phyloP scores from a whole-genome alignment of 164 flowering plant genomes.

The Liquidambar formosana region DNA sequence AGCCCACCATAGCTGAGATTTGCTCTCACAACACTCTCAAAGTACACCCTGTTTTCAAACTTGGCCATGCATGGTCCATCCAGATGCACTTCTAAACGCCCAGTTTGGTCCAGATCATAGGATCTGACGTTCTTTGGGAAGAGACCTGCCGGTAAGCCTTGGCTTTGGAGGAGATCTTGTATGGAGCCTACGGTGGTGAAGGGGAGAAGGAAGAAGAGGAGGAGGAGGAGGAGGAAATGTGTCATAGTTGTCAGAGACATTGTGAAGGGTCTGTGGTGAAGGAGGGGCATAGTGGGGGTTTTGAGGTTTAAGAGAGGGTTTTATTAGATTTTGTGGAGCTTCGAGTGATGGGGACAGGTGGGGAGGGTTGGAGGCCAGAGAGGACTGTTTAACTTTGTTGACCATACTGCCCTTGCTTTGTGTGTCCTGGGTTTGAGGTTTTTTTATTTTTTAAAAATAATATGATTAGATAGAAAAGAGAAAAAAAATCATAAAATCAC shows the following conservation, averaged over 20 bases:
- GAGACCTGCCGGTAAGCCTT: slow-evolving; percentile 56
- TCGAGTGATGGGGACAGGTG: slow-evolving; percentile 2
- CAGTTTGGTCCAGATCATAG: slow-evolving; percentile 28
- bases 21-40: slow-evolving; percentile 50
- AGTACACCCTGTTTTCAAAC: slow-evolving; percentile 45
- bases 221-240: not conserved
- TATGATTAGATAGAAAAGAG: too few relatives aligned
- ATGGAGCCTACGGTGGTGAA: slow-evolving; percentile 23
- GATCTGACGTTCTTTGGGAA: slow-evolving; percentile 46
- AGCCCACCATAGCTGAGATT: slow-evolving; percentile 56
- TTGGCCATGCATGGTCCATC: slow-evolving; percentile 48
- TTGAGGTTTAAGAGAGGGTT: slow-evolving; percentile 1
- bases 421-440: too few relatives aligned
- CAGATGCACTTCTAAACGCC: slow-evolving; percentile 40
- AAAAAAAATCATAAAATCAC: too few relatives aligned
- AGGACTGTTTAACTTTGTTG: not conserved
- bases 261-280: slow-evolving; percentile 1
- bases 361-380: slow-evolving; percentile 8
- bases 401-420: not conserved
- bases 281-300: not conserved
- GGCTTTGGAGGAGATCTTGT: slow-evolving; percentile 42
- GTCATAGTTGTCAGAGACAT: not conserved
- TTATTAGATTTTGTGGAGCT: not conserved
- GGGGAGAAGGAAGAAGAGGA: slow-evolving; percentile 6
- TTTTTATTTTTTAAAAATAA: too few relatives aligned